Evolutionary conservation across 1,284 basidiomycete species (phyloP).

Genomic region (Cerioporus squamosus): DNA sequence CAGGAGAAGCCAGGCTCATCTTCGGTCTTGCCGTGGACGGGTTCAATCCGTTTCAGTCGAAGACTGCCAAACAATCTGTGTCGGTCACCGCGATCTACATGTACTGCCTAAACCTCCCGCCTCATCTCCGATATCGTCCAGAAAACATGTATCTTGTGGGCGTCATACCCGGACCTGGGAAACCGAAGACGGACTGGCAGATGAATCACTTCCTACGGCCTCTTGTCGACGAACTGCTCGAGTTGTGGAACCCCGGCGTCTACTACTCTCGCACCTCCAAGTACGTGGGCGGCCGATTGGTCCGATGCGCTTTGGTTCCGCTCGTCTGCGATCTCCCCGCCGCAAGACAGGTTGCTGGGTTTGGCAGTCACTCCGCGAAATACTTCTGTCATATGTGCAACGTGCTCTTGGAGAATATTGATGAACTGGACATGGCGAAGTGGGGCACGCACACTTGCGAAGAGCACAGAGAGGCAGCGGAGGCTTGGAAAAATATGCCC

Average conservation of each 20-base stretch:
- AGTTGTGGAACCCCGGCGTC: constrained; percentile 37
- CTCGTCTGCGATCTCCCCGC: constrained; percentile 42
- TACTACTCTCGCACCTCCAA: constrained; percentile 32
- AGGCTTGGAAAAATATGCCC: constrained; percentile 9
- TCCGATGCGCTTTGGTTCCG: constrained; percentile 30
- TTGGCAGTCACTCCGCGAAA: constrained; percentile 27
- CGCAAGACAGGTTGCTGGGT: constrained; percentile 38
- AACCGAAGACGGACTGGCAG: constrained; percentile 36
- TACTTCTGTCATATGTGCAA: constrained; percentile 41
- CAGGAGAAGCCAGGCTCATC: background rate
- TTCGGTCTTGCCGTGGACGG: constrained; percentile 23
- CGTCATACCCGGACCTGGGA: constrained; percentile 40
- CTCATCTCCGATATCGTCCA: constrained; percentile 28
- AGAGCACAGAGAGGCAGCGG: constrained; percentile 24
- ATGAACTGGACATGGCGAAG: constrained; percentile 25
- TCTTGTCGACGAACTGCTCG: constrained; percentile 39
- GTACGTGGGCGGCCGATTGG: constrained; percentile 30
- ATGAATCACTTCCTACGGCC: constrained; percentile 40
- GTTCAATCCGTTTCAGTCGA: constrained; percentile 26
- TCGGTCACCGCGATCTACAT: constrained; percentile 28
- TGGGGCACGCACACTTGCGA: constrained; percentile 27
- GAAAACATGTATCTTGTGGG: constrained; percentile 36
- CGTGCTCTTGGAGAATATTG: constrained; percentile 30
- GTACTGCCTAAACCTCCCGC: constrained; percentile 33
- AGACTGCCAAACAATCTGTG: constrained; percentile 15